Base-by-base conservation (phyloP, 345 rosid species). In the Trapa bicornis region DNA sequence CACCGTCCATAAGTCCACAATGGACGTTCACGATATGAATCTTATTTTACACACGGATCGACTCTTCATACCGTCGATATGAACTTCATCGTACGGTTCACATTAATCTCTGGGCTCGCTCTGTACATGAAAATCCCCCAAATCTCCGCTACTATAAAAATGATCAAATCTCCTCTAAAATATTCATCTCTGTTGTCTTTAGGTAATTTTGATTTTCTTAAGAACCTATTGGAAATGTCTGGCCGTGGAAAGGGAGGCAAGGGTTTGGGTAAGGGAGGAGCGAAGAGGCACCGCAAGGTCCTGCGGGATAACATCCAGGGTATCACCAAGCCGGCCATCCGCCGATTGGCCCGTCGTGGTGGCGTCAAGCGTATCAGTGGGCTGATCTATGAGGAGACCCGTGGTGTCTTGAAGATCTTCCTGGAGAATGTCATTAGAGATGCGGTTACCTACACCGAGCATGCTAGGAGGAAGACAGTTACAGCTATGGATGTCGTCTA, bases 161-260 rank as follows among this genome's bases (percentile, higher is more conserved):
- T 5, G 16, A 13, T 16, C 38, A 38, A 29, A 10, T 58, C 63
- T 58, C 63, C 38, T 32, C 38, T 58, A 22, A 22, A 22, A 22
- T 22, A 22, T 22, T 22, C 29, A 22, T 58, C 38, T 6, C 33
- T 41, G 7, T 41, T 1, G 2, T 41, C 43, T 41, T 22, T 22
- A 22, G 29, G 43, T 4, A 8, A 4, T 41, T 8, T 8, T 41
- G 43, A 4, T 41, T 41, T 2, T 1, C 7, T 9, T 29, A 0
- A 22, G 1, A n/a, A 5, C 8, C 0, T 6, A 5, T 38, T 13
- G 22, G 72, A 71, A 68, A 82, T 82, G 88, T 82, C 86, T 0
- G 88, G 88, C 0, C 81, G 86, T 52, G 88, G 88, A 53, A 84
- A 84, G 80, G 88, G 88, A 45, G 88, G 88, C 0, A 84, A 84